Evolutionary conservation across 2,329 filamentous ascomycete genomes (phyloP).

Genomic region (Paecilomyces niveus): DNA sequence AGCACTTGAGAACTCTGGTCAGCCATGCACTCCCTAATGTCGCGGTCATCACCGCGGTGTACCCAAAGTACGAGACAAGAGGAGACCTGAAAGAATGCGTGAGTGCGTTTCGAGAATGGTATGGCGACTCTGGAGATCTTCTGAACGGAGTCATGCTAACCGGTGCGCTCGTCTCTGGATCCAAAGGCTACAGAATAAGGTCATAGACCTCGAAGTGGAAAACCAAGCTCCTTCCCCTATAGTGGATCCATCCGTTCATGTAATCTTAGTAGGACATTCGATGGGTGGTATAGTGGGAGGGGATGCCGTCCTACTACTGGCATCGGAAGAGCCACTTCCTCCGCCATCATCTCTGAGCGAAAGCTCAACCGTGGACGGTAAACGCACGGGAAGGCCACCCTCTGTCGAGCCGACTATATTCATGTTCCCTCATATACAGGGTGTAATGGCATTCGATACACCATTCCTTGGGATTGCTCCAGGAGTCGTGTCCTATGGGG

Average conservation of each 20-base stretch:
- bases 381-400: constrained; percentile 5
- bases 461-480: constrained; percentile 59
- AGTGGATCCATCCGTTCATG: constrained; percentile 75
- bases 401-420: constrained; percentile 39
- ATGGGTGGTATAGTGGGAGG: constrained; percentile 94
- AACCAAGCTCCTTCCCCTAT: constrained; percentile 75
- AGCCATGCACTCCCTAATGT: constrained; percentile 37
- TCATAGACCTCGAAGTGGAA: constrained; percentile 88
- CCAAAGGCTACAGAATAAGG: constrained; percentile 72
- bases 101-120: constrained; percentile 42
- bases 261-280: constrained; percentile 77
- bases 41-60: constrained; percentile 34
- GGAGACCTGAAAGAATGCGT: constrained; percentile 42
- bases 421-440: constrained; percentile 92
- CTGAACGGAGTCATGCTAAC: background rate
- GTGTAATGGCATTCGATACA: constrained; percentile 87
- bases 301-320: constrained; percentile 71
- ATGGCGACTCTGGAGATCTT: constrained; percentile 3
- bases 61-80: constrained; percentile 45
- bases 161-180: background rate
- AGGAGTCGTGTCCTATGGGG: constrained; percentile 47
- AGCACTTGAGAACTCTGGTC: constrained; percentile 34
- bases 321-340: constrained; percentile 54
- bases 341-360: constrained; percentile 20
- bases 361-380: constrained; percentile 6